A percentile compares a stretch with the other conserved stretches of the same genome.
phyloP scores from a whole-genome alignment of 73 alveolate species.

The Blepharisma japonicum region DNA sequence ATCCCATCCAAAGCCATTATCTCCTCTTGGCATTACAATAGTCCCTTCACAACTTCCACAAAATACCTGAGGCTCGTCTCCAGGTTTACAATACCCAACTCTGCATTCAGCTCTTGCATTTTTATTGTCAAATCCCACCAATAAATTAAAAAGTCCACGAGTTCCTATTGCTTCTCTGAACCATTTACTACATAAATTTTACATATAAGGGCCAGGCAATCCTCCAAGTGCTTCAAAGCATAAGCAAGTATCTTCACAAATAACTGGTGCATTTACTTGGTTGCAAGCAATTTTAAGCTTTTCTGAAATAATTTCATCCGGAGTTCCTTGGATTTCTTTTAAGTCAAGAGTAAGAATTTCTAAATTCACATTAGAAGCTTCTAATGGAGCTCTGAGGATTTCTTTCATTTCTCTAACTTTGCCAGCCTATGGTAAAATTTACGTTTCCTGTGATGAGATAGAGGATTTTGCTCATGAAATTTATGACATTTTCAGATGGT shows the following conservation, averaged over 20 bases:
- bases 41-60: conserved; percentile 80
- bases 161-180: conserved; percentile 68
- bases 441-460: too few species aligned
- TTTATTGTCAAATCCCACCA: conserved; percentile 72
- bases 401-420: neutral
- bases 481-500: too few species aligned
- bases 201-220: conserved; percentile 92
- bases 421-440: neutral
- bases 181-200: conserved; percentile 47
- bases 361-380: neutral
- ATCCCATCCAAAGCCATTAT: conserved; percentile 88
- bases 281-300: conserved; percentile 69
- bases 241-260: conserved; percentile 85
- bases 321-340: conserved; percentile 77
- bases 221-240: conserved; percentile 88
- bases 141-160: conserved; percentile 77
- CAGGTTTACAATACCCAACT: conserved; percentile 67
- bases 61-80: conserved; percentile 76
- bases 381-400: neutral
- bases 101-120: conserved; percentile 85
- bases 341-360: conserved; percentile 14
- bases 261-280: conserved; percentile 54
- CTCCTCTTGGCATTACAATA: conserved; percentile 88
- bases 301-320: conserved; percentile 74
- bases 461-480: too few species aligned